These are phyloP conservation scores for Phytophthora pluvialis DNA, from an alignment of 352 stramenopile species.

Conservation along the genomic window DNA sequence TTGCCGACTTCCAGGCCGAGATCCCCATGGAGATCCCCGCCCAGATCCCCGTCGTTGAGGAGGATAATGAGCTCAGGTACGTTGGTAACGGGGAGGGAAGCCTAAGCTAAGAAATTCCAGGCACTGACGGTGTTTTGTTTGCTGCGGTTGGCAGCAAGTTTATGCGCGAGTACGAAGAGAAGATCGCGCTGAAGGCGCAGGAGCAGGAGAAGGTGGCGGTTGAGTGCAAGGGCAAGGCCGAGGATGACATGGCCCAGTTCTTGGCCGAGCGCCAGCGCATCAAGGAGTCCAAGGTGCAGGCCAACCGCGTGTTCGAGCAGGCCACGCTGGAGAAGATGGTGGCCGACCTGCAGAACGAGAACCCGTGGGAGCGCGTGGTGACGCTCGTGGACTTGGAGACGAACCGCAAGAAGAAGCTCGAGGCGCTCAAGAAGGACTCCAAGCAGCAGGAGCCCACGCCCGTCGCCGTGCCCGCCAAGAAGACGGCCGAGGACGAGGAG, in stretches of 20 bases:
- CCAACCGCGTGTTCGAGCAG: constrained; percentile 94
- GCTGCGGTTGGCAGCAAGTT: constrained; percentile 54
- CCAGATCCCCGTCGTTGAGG: constrained; percentile 56
- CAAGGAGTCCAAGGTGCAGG: constrained; percentile 91
- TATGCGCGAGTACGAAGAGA: constrained; percentile 72
- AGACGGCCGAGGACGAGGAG: constrained; percentile 72
- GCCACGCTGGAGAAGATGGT: constrained; percentile 95
- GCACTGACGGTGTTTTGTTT: constrained; percentile 7
- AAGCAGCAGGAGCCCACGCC: constrained; percentile 57
- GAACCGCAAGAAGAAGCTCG: constrained; percentile 77
- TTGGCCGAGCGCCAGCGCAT: constrained; percentile 81
- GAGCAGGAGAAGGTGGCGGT: constrained; percentile 79
- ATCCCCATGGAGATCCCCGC: constrained; percentile 35
- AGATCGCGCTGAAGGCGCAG: constrained; percentile 67
- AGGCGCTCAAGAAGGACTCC: constrained; percentile 50
- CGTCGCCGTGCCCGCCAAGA: constrained; percentile 51
- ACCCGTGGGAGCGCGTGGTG: constrained; percentile 94
- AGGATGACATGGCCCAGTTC: constrained; percentile 83
- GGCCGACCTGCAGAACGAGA: constrained; percentile 94
- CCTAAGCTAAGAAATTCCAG: background rate
- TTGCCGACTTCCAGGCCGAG: constrained; percentile 26
- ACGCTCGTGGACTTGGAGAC: constrained; percentile 93
- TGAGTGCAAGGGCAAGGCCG: constrained; percentile 76
- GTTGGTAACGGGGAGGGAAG: constrained; percentile 2
- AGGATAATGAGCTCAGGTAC: constrained; percentile 83